Percentiles rank a stretch among this genome's conserved stretches.
phyloP scores from a whole-genome alignment of 345 rosid species.

The Camelina neglecta region DNA sequence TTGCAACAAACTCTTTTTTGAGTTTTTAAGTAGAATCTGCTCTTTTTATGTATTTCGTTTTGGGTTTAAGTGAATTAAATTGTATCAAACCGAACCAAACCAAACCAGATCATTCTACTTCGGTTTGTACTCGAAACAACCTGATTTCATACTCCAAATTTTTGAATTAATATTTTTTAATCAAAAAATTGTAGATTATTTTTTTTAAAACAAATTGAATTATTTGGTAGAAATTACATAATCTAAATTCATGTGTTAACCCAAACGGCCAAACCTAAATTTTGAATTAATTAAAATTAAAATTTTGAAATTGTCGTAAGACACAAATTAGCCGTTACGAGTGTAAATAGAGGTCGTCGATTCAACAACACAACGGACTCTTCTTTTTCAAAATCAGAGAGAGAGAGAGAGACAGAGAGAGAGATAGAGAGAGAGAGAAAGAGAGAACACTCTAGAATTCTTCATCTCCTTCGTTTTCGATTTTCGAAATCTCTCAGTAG shows the following conservation, averaged over 20 bases:
- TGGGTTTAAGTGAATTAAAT: neutral
- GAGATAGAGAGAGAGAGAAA: neutral
- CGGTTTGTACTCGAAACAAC: neutral
- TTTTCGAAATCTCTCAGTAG: neutral
- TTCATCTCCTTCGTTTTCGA: neutral
- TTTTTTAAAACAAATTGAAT: no score
- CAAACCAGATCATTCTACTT: neutral
- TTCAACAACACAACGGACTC: constrained; percentile 58
- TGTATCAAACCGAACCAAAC: neutral
- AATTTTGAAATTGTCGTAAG: neutral
- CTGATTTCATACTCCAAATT: no score
- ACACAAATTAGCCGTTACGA: constrained; percentile 34
- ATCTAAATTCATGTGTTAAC: no score
- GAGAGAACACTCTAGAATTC: constrained; percentile 3
- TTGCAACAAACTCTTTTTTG: constrained; percentile 9
- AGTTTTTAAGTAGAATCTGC: constrained; percentile 7
- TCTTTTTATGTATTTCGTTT: neutral
- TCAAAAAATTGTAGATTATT: neutral
- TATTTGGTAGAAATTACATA: neutral
- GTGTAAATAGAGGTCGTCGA: constrained; percentile 4
- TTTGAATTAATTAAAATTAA: neutral
- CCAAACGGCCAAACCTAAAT: neutral
- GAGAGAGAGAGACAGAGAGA: neutral
- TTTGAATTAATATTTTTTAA: no score
- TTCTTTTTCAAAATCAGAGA: constrained; percentile 48